These are phyloP conservation scores for Mycena chlorophos DNA, from an alignment of 768 basidiomycete genomes.

Conservation along the genomic window DNA sequence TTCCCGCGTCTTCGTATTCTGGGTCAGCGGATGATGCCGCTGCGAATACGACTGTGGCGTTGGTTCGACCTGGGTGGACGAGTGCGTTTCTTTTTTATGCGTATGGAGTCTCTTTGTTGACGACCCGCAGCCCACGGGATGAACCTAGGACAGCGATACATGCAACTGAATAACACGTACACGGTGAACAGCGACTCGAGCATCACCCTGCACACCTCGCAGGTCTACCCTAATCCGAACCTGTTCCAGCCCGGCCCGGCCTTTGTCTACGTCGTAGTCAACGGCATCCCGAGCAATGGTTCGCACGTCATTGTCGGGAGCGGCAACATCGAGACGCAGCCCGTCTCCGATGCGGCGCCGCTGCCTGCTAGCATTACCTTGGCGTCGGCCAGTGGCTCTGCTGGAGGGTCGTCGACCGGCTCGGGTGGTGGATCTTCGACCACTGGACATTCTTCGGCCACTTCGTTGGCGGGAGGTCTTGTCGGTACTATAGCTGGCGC, in stretches of 20 bases:
- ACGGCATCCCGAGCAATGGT: slow-evolving; percentile 83
- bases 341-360: slow-evolving; percentile 40
- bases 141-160: background rate
- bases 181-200: slow-evolving; percentile 77
- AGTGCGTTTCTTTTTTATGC: slow-evolving; percentile 27
- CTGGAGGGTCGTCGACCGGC: slow-evolving; percentile 25
- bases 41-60: slow-evolving; percentile 69
- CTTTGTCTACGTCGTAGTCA: slow-evolving; percentile 77
- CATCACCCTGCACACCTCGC: slow-evolving; percentile 76
- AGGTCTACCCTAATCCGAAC: slow-evolving; percentile 82
- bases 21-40: slow-evolving; percentile 70
- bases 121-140: slow-evolving; percentile 56
- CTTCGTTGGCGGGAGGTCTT: slow-evolving; percentile 31
- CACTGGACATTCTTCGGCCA: slow-evolving; percentile 14
- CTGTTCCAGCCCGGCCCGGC: slow-evolving; percentile 89
- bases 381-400: slow-evolving; percentile 42
- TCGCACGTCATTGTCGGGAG: slow-evolving; percentile 76
- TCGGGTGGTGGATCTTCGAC: slow-evolving; percentile 16
- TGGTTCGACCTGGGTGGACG: slow-evolving; percentile 84
- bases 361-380: slow-evolving; percentile 55
- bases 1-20: slow-evolving; percentile 65
- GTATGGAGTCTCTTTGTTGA: background rate
- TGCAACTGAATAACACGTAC: slow-evolving; percentile 79
- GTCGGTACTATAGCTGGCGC: slow-evolving; percentile 44
- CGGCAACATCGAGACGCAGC: slow-evolving; percentile 75